Evolutionary conservation across 139 green algal species (phyloP), one percentile per base, ranked within the genome.

Genomic region (Pleodorina starrii): DNA sequence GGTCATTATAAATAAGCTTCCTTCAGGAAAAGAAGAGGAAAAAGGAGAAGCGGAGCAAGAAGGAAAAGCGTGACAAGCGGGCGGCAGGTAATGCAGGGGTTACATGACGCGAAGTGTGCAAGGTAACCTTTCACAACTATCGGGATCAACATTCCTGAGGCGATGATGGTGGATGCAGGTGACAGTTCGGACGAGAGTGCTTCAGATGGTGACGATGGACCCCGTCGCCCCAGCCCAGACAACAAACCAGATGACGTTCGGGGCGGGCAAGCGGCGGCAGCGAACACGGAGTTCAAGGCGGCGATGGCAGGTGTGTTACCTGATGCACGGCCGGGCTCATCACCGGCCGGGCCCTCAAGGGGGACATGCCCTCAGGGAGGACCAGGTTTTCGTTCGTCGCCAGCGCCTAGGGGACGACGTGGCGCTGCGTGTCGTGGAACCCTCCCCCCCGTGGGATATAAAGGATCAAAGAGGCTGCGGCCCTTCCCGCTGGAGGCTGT

Each of bases 11-110:
- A 51, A 32, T 75, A 16, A 25, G 5, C 4, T n/a, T 63, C n/a
- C 29, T 68, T 23, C 57, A 87, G 81, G 81, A 78, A 4, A 87
- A 87, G 40, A 51, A 85, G 44, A 69, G 59, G 19, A 73, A 86
- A 42, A 87, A 91, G 36, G 48, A 63, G 27, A 77, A 87, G 23
- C 85, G 82, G 21, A 40, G 79, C 54, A 85, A 85, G 59, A 59
- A 83, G 36, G 35, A 73, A 2, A 75, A 87, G 36, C 42, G 40
- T 0, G 60, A 77, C 40, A 77, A 63, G 35, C 54, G 54, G 60
- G 25, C 32, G 2, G 43, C 29, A 63, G 59, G 79, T 59, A 27
- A 59, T 54, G 23, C 25, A 42, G 29, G n/a, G 19, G 27, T 38
- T 73, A 7, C 19, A 42, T 40, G 63, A n/a, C n/a, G n/a, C n/a